phyloP scores from a whole-genome alignment of 2,329 filamentous ascomycete genomes.

The Neospermospora avenae region DNA sequence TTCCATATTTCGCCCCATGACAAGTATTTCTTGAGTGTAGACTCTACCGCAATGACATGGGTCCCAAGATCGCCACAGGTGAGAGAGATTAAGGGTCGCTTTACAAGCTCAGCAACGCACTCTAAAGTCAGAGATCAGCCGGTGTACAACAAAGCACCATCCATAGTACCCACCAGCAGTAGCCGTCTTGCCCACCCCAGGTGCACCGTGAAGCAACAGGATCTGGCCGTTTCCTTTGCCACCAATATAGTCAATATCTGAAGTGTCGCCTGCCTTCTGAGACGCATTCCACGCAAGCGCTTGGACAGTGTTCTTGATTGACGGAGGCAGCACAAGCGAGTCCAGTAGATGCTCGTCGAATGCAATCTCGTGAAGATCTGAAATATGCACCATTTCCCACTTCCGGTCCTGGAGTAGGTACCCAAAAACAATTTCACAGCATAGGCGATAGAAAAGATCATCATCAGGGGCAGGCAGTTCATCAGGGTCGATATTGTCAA shows the following conservation, averaged over 20 bases:
- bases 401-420: background rate
- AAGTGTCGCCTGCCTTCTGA: background rate
- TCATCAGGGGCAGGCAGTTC: background rate
- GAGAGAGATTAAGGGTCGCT: constrained; percentile 23
- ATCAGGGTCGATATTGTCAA: background rate
- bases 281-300: background rate
- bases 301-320: constrained; percentile 2
- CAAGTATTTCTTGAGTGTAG: constrained; percentile 45
- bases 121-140: background rate
- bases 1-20: constrained; percentile 47
- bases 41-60: constrained; percentile 41
- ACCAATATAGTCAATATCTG: constrained; percentile 12
- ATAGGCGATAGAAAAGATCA: background rate
- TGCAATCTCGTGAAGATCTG: background rate
- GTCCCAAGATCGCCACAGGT: constrained; percentile 48
- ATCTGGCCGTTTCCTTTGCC: constrained; percentile 20
- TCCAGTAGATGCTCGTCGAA: constrained; percentile 1
- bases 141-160: background rate
- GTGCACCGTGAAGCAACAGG: constrained; percentile 15
- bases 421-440: background rate
- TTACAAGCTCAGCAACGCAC: constrained; percentile 19
- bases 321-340: background rate
- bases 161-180: constrained; percentile 23
- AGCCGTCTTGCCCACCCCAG: constrained; percentile 17
- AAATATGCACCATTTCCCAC: background rate